Evolutionary conservation across 768 basidiomycete genomes (phyloP), one percentile per base, ranked within the genome.

Genomic region (Mycena amicta): DNA sequence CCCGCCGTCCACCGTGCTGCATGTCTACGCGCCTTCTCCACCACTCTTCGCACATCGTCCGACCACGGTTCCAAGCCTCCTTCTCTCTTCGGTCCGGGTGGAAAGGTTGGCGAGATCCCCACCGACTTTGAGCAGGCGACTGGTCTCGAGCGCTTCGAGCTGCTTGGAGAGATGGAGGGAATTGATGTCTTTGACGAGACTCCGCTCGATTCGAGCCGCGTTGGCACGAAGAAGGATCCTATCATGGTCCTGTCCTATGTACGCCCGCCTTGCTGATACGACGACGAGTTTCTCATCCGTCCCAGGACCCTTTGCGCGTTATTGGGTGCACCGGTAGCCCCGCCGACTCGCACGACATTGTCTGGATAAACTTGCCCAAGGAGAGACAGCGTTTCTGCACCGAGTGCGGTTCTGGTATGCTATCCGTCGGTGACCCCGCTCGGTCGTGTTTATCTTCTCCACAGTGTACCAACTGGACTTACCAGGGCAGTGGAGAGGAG

Each of bases 321-420:
- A 79, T 98, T 70, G 96, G 96, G 46, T 98, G 95, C 82, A 95
- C 96, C 40, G 96, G 96, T 52, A 87, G 83, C 68, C 96, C 96
- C 11, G 92, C 90, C 45, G 96, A 98, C 75, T 95, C 94, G 30
- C 96, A 98, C 76, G 93, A 98, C 67, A 81, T 95, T 53, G 80
- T 87, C 67, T 98, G 95, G 95, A 86, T 94, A 72, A 82, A 70
- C 60, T 63, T 91, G 66, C 80, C 74, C 59, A 81, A 84, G 66
- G 80, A 89, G 67, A 85, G 87, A 73, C 79, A 82, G 64, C 78
- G 80, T 62, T 90, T 95, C 71, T 98, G 95, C 86, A 80, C 84
- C 13, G 95, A 98, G 76, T 98, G 95, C 65, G 95, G 95, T 66
- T 94, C 89, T 55, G 92, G 94, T 95, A 68, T 51, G 87, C 76